These are phyloP conservation scores for Cylindrotheca fusiformis DNA, from an alignment of 108 stramenopile genomes.

Conservation along the genomic window DNA sequence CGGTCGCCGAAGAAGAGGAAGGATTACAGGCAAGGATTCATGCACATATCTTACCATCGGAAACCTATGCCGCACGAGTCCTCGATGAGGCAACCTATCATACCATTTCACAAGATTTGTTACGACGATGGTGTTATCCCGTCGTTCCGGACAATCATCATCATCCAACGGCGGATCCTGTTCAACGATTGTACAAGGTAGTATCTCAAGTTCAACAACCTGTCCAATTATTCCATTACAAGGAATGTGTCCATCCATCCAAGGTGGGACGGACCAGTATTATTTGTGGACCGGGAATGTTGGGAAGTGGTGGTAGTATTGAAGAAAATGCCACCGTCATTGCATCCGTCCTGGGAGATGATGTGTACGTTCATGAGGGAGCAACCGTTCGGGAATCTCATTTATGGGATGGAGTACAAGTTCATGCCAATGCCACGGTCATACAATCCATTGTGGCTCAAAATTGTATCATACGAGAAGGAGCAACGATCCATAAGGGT, in stretches of 20 bases:
- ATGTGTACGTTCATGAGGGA: constrained; percentile 57
- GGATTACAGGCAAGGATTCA: constrained; percentile 90
- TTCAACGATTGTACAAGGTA: constrained; percentile 10
- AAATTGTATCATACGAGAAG: constrained; percentile 55
- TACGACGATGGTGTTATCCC: constrained; percentile 95
- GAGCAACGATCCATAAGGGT: constrained; percentile 74
- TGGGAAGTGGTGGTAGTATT: constrained; percentile 61
- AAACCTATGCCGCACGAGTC: constrained; percentile 79
- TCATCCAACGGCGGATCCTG: constrained; percentile 3
- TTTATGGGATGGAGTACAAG: constrained; percentile 74
- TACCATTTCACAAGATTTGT: constrained; percentile 79
- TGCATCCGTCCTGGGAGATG: constrained; percentile 71
- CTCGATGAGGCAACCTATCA: constrained; percentile 87
- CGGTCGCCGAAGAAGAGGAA: constrained; percentile 92
- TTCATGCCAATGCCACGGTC: constrained; percentile 74
- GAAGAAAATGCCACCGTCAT: constrained; percentile 70
- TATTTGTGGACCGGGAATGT: constrained; percentile 62
- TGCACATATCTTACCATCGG: constrained; percentile 66
- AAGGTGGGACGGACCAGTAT: constrained; percentile 58
- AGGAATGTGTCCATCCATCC: constrained; percentile 18
- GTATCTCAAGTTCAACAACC: background rate
- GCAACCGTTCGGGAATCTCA: constrained; percentile 69
- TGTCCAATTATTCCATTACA: constrained; percentile 21
- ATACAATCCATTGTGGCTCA: constrained; percentile 70
- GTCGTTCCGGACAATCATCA: constrained; percentile 83